Conservation (phyloP, 1,139 yeast genomes). For the Keqinozyma sinolaborantium region DNA sequence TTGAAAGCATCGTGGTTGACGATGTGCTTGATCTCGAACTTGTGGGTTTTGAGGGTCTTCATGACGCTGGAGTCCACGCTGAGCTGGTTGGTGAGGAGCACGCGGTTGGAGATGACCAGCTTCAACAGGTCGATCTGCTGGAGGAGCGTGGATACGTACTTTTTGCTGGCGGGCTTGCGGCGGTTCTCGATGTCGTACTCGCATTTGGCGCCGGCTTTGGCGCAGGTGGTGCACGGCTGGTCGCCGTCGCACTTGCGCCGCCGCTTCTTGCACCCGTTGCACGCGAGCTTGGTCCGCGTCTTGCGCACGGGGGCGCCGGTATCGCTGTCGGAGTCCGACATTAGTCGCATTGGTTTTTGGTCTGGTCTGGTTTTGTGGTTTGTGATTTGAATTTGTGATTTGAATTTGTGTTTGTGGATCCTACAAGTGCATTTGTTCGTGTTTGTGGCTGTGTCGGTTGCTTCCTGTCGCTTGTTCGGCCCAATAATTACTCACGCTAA, state of each 20-base stretch:
- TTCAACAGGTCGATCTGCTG: conserved; percentile 1
- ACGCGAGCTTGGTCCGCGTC: conserved; percentile 2
- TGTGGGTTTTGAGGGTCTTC: not conserved
- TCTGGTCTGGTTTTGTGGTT: no score
- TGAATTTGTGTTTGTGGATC: no score
- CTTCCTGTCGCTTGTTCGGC: no score
- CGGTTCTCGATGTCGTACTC: conserved; percentile 2
- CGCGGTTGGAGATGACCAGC: not conserved
- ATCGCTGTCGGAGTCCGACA: not conserved
- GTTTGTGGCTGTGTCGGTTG: no score
- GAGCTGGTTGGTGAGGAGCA: not conserved
- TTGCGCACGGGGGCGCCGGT: not conserved
- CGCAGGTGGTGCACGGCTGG: conserved; percentile 1
- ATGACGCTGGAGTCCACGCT: not conserved
- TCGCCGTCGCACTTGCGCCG: conserved; percentile 3
- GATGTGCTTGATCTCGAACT: conserved; percentile 1
- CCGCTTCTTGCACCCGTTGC: conserved; percentile 1
- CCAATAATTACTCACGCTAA: no score
- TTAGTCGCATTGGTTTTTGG: no score
- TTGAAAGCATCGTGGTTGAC: conserved; percentile 1
- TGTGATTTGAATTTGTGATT: no score
- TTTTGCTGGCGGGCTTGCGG: conserved; percentile 1
- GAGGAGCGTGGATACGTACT: conserved; percentile 1
- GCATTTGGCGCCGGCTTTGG: conserved; percentile 1
- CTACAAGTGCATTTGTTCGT: no score